Percentiles rank a stretch among this genome's conserved stretches.
Evolutionary conservation across 352 stramenopile genomes (phyloP).

Genomic region (Phytophthora pistaciae): DNA sequence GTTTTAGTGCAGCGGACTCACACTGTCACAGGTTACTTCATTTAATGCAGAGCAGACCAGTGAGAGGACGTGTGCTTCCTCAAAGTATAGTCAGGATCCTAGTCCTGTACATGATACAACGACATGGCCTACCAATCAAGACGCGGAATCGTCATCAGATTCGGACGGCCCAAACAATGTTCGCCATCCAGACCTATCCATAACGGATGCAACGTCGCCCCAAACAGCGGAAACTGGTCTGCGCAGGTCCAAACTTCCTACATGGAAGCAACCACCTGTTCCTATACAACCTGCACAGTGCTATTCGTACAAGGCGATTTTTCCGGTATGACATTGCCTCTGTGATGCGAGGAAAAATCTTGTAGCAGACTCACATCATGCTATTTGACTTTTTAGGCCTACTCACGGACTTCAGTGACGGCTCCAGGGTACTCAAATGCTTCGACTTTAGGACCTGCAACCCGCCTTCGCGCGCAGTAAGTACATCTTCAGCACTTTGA

Average conservation of each 20-base stretch:
- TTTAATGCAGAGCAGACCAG: constrained; percentile 3
- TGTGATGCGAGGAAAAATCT: neutral
- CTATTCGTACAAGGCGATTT: constrained; percentile 60
- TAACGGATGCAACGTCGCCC: neutral
- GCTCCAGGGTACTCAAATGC: constrained; percentile 11
- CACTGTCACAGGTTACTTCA: neutral
- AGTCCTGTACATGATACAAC: constrained; percentile 15
- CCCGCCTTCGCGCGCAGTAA: constrained; percentile 32
- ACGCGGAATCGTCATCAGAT: constrained; percentile 14
- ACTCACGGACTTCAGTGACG: constrained; percentile 10
- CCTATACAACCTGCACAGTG: constrained; percentile 59
- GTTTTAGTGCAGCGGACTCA: neutral
- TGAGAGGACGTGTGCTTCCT: neutral
- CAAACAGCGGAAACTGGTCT: neutral
- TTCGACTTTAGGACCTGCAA: constrained; percentile 18
- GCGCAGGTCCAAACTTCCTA: constrained; percentile 38
- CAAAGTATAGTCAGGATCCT: neutral
- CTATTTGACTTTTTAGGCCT: constrained; percentile 10
- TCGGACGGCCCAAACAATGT: constrained; percentile 9
- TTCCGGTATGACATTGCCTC: constrained; percentile 40
- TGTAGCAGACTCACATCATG: neutral
- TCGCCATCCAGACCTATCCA: neutral
- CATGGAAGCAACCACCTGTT: constrained; percentile 70
- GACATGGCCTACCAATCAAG: constrained; percentile 10
- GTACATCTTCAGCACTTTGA: neutral